A percentile compares a stretch with the other conserved stretches of the same genome.
Conservation (phyloP, 1,139 yeast species). For the Pichia cactophila region DNA sequence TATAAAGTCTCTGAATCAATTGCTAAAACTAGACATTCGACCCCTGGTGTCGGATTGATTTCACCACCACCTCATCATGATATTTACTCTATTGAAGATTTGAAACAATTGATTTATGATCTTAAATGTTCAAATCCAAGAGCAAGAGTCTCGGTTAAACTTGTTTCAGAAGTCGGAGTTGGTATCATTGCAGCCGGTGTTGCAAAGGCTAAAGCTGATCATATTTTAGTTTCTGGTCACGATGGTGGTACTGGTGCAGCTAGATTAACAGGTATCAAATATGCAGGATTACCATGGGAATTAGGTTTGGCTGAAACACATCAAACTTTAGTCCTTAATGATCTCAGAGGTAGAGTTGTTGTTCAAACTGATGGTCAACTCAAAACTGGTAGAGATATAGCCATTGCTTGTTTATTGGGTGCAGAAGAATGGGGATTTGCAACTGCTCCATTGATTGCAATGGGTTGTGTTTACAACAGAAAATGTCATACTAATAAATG, state of each 20-base stretch:
- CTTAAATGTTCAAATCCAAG: constrained; percentile 95
- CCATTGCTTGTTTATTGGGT: constrained; percentile 90
- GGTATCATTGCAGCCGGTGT: constrained; percentile 99
- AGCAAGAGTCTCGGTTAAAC: constrained; percentile 92
- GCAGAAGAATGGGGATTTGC: constrained; percentile 99
- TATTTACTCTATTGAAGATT: constrained; percentile 94
- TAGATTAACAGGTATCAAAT: constrained; percentile 91
- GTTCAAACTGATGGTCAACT: constrained; percentile 97
- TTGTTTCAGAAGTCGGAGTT: constrained; percentile 97
- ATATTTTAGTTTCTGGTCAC: constrained; percentile 90
- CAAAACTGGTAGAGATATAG: constrained; percentile 93
- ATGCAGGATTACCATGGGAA: constrained; percentile 99
- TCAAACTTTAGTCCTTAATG: constrained; percentile 92
- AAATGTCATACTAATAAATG: constrained; percentile 90
- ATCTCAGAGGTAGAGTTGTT: constrained; percentile 87
- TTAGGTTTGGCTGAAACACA: constrained; percentile 97
- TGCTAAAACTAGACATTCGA: constrained; percentile 94
- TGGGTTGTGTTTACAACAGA: constrained; percentile 96
- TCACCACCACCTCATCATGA: constrained; percentile 99
- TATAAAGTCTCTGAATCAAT: constrained; percentile 82
- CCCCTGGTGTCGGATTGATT: constrained; percentile 93
- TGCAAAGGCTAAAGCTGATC: constrained; percentile 97
- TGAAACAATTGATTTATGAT: constrained; percentile 93
- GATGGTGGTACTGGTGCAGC: constrained; percentile 99
- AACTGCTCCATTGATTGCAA: constrained; percentile 90